Base-by-base conservation (phyloP, 305 asterid species). In the Fraxinus sp. region DNA sequence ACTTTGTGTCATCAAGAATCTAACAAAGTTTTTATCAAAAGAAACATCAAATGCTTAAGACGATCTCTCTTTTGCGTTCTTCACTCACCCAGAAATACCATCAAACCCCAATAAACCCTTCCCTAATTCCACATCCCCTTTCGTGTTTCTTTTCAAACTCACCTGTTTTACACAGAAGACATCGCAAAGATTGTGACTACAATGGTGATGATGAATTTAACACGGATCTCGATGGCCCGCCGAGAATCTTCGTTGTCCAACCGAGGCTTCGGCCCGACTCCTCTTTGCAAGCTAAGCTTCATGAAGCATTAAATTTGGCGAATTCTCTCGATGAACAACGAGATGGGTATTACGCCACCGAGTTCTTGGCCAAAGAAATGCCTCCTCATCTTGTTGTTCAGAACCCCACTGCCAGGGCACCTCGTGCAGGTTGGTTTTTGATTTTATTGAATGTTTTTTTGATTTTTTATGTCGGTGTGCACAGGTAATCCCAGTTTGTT, bases 311-410 rank as follows among this genome's bases (percentile, higher is more conserved):
- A 81, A 92, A 92, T 83, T 91, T 94, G 8, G 97, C 99, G 39
- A 93, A 92, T 83, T 95, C 74, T 13, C 98, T 95, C 41, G 97
- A 95, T 73, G 91, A 95, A 26, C 98, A 90, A 89, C 91, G 97
- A 24, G 93, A 94, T 86, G 97, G 93, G 44, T 79, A 81, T 79
- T 91, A 90, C 39, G 89, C 79, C 77, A 87, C 94, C 35, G 91
- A 91, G 80, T 91, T 90, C 78, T 85, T 88, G 74, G 90, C 91
- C 77, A 93, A 89, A 73, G 91, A 85, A 84, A 84, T 81, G 86
- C 97, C 97, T 14, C 97, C 92, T 81, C 98, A 93, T 89, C 82
- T 93, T 35, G 90, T 96, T 84, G 99, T 96, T 76, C 99, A 96
- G 89, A 90, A 96, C 59, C 98, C 99, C 1, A 82, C 86, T 36